Conservation (phyloP, 208 protist species). For the Acanthamoeba culbertsoni region DNA sequence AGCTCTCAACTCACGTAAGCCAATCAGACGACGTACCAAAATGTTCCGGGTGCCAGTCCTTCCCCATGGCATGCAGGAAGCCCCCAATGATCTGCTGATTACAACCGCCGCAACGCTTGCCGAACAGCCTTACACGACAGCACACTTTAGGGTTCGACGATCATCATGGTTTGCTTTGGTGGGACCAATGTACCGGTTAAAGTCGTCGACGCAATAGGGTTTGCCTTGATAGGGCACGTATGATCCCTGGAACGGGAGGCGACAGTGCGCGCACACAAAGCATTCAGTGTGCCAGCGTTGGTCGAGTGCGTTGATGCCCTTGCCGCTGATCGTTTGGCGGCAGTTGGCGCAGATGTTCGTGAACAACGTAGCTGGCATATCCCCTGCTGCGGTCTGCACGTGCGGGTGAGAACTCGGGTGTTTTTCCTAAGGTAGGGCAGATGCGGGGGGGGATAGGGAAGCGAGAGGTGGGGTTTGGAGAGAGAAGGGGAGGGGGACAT, state of each 20-base stretch:
- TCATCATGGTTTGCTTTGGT: not conserved
- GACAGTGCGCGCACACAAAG: slow-evolving; percentile 38
- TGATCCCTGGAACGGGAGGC: slow-evolving; percentile 9
- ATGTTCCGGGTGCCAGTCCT: slow-evolving; percentile 16
- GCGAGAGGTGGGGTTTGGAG: too few species aligned
- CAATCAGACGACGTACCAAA: not conserved
- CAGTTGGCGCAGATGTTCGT: not conserved
- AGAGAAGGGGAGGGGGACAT: too few species aligned
- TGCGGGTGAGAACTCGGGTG: not conserved
- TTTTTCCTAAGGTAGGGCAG: too few species aligned
- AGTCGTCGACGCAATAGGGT: not conserved
- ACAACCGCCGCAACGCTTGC: not conserved
- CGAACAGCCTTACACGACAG: too few species aligned
- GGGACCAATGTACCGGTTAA: not conserved
- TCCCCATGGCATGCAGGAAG: slow-evolving; percentile 22
- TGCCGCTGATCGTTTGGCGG: not conserved
- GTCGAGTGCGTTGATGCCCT: slow-evolving; percentile 45
- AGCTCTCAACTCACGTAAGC: not conserved
- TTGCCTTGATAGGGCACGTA: slow-evolving; percentile 11
- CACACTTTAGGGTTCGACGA: not conserved
- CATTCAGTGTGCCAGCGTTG: slow-evolving; percentile 14
- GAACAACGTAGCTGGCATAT: not conserved
- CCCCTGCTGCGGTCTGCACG: not conserved
- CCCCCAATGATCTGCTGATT: not conserved
- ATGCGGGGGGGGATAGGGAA: too few species aligned